Base-by-base conservation (phyloP, 2,329 filamentous ascomycete genomes). In the Uncinocarpus reesii region DNA sequence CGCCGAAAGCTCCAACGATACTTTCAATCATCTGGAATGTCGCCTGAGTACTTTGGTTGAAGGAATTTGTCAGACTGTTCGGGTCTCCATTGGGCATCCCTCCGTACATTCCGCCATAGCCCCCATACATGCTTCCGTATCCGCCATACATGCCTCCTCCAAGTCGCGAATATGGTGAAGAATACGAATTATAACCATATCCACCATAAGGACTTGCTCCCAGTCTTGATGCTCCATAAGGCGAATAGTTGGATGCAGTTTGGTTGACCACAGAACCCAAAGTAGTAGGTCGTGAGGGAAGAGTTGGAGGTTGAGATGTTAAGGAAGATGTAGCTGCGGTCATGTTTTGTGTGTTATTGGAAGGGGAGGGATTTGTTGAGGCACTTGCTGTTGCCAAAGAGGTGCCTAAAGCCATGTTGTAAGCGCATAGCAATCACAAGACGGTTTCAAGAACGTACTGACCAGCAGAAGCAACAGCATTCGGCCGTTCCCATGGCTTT, bases 1-100 rank as follows among this genome's bases (percentile, higher is more conserved):
- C 92, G 16, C 89, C 89, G 72, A 98, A 98, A 2, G 92, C 89
- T 20, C 87, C 86, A 11, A 98, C 92, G 50, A 98, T 85, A 58
- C 89, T 92, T 71, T 98, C 92, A 44, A 98, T 87, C 76, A 98
- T 87, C 73, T 96, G 92, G 63, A 98, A 98, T 0, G 92, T 98
- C 8, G 90, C 86, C 59, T 92, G 86, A 0, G 93, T 98, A 71
- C 85, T 92, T 66, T 94, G 89, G 63, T 82, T 86, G 73, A 96
- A 95, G 46, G 86, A 84, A 63, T 93, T 86, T n/a, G 90, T 95
- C 64, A 98, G 72, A 68, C 88, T 95, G 65, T 92, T 87, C 23
- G 87, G 86, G 64, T 95, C 65, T 7, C 62, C 63, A 37, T 64
- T 62, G 42, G 63, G 65, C 61, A 70, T 69, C 46, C 67, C 66